A percentile compares a stretch with the other conserved stretches of the same genome.
Evolutionary conservation across 768 basidiomycete genomes (phyloP).

Genomic region (Lactifluus hygrophoroides): DNA sequence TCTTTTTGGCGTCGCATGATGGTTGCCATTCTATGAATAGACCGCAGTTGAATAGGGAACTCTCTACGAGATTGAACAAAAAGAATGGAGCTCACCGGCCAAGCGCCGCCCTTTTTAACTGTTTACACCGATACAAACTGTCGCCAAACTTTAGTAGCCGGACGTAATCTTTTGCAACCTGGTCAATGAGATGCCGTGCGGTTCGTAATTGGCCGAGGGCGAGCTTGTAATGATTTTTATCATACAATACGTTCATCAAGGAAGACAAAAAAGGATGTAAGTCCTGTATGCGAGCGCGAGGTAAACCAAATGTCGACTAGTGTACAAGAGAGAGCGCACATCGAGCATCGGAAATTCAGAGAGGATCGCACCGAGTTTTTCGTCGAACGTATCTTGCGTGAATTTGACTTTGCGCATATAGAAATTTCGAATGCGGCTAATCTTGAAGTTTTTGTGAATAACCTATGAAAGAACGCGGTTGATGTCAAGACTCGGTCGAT

Average conservation of each 20-base stretch:
- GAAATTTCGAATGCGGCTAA: constrained; percentile 93
- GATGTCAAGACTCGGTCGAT: not conserved
- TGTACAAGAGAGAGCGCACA: constrained; percentile 41
- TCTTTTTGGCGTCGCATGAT: constrained; percentile 99
- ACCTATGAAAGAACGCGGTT: constrained; percentile 40
- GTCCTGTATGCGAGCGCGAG: constrained; percentile 40
- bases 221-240: constrained; percentile 99
- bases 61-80: not conserved
- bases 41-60: not conserved
- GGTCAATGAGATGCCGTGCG: constrained; percentile 91
- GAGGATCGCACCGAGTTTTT: constrained; percentile 88
- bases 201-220: constrained; percentile 96
- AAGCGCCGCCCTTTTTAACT: constrained; percentile 93
- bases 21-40: constrained; percentile 79
- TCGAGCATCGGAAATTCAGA: constrained; percentile 97
- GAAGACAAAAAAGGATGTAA: constrained; percentile 95
- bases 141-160: constrained; percentile 97
- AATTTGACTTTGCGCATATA: constrained; percentile 99
- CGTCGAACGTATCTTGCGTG: constrained; percentile 93
- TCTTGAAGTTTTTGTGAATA: constrained; percentile 99
- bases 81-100: constrained; percentile 66
- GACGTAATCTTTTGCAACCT: constrained; percentile 95
- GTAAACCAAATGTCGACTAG: not conserved
- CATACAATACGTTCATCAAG: constrained; percentile 96
- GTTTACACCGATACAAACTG: constrained; percentile 95